Percentiles rank a stretch among this genome's conserved stretches.
These are phyloP conservation scores for Aspergillus sp. DNA, from an alignment of 2,329 filamentous ascomycete species.

Conservation along the genomic window DNA sequence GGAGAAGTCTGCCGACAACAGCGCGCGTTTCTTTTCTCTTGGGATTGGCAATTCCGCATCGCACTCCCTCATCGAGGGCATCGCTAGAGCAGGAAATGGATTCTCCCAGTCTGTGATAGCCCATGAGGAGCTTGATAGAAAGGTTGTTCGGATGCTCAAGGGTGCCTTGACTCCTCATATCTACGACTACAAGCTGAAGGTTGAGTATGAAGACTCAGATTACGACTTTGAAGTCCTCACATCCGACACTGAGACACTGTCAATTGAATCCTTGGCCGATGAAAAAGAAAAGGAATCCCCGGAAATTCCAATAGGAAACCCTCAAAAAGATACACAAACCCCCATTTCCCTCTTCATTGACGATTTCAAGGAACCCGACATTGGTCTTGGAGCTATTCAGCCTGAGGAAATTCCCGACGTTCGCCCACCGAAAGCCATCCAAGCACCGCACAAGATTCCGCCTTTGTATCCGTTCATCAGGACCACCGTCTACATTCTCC, in stretches of 20 bases:
- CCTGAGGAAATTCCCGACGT: constrained; percentile 52
- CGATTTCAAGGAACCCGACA: constrained; percentile 40
- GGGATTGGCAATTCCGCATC: constrained; percentile 54
- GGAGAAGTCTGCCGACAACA: constrained; percentile 34
- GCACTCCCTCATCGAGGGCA: constrained; percentile 54
- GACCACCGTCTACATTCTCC: constrained; percentile 61
- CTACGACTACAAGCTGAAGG: constrained; percentile 58
- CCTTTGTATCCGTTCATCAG: constrained; percentile 63
- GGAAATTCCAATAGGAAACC: constrained; percentile 2
- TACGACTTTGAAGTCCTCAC: constrained; percentile 58
- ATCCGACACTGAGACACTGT: constrained; percentile 6
- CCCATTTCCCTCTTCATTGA: constrained; percentile 59
- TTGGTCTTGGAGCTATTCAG: constrained; percentile 18
- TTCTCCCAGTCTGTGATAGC: constrained; percentile 59
- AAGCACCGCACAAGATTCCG: constrained; percentile 61
- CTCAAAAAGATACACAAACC: constrained; percentile 21
- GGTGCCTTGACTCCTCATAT: constrained; percentile 64
- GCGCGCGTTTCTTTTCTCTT: constrained; percentile 51
- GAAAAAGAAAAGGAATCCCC: constrained; percentile 4
- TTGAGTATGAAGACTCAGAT: constrained; percentile 50
- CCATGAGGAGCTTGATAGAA: constrained; percentile 62
- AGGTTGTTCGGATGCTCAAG: constrained; percentile 70
- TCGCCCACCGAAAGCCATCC: constrained; percentile 53
- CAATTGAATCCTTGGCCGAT: background rate
- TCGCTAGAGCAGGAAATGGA: constrained; percentile 55